Evolutionary conservation across 2,329 filamentous ascomycete genomes (phyloP).

Genomic region (Lasiodiplodia theobromae): DNA sequence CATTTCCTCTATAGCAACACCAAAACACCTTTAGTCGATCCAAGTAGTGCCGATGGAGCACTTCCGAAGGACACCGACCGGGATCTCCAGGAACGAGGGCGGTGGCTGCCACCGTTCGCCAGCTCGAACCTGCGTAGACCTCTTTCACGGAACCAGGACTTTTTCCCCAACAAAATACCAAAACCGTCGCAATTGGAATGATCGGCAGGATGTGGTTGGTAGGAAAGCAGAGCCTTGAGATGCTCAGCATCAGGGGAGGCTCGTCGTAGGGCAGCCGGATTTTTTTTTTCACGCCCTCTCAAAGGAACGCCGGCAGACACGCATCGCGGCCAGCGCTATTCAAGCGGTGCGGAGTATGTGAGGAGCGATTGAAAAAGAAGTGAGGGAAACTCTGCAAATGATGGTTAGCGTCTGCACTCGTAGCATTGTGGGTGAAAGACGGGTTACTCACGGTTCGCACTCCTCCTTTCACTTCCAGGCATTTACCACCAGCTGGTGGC

Average conservation of each 20-base stretch:
- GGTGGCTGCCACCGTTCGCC: background rate
- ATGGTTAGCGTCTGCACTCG: background rate
- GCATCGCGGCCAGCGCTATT: background rate
- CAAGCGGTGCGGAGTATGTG: background rate
- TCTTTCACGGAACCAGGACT: background rate
- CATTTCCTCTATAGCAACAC: background rate
- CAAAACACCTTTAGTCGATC: background rate
- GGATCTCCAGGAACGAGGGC: background rate
- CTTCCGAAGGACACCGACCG: background rate
- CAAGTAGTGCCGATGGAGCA: background rate
- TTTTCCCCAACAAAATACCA: background rate
- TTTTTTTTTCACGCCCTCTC: background rate
- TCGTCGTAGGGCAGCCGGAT: background rate
- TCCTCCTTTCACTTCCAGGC: background rate
- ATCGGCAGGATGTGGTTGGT: background rate
- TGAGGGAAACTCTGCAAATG: background rate
- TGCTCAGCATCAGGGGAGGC: background rate
- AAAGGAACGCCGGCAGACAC: background rate
- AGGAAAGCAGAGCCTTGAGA: background rate
- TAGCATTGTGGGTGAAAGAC: background rate
- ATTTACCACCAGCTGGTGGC: slow-evolving; percentile 2
- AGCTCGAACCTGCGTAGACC: background rate
- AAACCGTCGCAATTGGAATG: background rate
- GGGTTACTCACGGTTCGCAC: background rate
- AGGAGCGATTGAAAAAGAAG: background rate